These are phyloP conservation scores for Phytophthora multivora DNA, from an alignment of 352 stramenopile genomes.

Conservation along the genomic window DNA sequence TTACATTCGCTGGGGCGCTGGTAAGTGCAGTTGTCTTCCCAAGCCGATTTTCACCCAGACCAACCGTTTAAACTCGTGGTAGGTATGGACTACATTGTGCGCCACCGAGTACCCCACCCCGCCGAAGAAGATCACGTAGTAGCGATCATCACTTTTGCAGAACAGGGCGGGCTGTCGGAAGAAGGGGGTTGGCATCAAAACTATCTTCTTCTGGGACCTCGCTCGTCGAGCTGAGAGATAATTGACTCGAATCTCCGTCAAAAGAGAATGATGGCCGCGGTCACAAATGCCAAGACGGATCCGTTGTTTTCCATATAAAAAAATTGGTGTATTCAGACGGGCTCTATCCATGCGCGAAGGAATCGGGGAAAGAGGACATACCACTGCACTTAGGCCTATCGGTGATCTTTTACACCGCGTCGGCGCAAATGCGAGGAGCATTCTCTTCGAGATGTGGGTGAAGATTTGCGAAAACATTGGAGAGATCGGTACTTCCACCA, in stretches of 20 bases:
- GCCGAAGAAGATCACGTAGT: conserved; percentile 31
- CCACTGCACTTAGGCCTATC: conserved; percentile 18
- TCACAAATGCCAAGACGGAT: conserved; percentile 16
- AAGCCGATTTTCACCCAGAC: conserved; percentile 4
- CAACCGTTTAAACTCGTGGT: conserved; percentile 41
- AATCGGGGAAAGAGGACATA: not conserved
- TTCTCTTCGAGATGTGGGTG: conserved; percentile 21
- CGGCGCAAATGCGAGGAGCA: conserved; percentile 34
- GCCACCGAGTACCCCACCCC: conserved; percentile 29
- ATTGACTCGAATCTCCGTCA: conserved; percentile 16
- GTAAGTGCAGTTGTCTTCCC: not conserved
- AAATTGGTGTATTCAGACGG: no score
- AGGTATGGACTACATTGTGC: conserved; percentile 51
- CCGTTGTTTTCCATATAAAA: no score
- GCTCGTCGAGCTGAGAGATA: conserved; percentile 32
- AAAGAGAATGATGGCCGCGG: conserved; percentile 5
- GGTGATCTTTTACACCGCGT: conserved; percentile 30
- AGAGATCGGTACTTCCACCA: conserved; percentile 1
- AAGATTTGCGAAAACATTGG: conserved; percentile 21
- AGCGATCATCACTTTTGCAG: conserved; percentile 29
- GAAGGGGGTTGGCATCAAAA: conserved; percentile 32
- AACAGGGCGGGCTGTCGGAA: conserved; percentile 13
- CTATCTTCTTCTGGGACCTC: conserved; percentile 48
- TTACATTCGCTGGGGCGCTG: conserved; percentile 43
- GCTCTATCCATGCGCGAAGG: no score